Conservation (phyloP, 2,329 filamentous ascomycete species). For the Lachnellula occidentalis region DNA sequence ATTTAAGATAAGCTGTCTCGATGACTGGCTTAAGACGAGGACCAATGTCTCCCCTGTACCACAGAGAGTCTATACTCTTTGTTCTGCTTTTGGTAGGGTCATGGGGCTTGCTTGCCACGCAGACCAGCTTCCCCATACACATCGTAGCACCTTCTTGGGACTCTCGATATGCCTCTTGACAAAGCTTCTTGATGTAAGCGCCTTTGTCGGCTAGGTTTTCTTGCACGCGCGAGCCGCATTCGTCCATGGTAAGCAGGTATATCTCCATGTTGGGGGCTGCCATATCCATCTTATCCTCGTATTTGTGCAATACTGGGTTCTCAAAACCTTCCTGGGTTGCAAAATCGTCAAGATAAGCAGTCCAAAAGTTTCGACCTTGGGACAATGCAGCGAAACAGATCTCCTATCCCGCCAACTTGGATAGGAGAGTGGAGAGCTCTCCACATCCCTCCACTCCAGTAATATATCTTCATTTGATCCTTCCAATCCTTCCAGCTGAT, state of each 20-base stretch:
- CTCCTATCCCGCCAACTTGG: too few relatives aligned
- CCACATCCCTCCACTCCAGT: too few relatives aligned
- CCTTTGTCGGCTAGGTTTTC: neutral
- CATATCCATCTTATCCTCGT: neutral
- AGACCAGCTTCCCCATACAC: neutral
- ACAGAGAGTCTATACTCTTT: too few relatives aligned
- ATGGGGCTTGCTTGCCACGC: neutral
- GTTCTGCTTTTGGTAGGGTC: too few relatives aligned
- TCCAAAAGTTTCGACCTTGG: neutral
- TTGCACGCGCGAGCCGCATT: neutral
- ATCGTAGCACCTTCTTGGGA: neutral
- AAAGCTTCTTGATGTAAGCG: neutral
- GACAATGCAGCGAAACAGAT: too few relatives aligned
- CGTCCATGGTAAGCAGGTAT: constrained; percentile 1
- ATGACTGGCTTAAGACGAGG: too few relatives aligned
- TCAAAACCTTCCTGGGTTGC: neutral
- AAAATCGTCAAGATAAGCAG: neutral
- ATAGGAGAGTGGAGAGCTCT: too few relatives aligned
- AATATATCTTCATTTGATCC: too few relatives aligned
- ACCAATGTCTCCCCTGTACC: too few relatives aligned
- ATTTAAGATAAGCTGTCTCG: too few relatives aligned
- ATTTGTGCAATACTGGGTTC: neutral
- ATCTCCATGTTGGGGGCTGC: neutral
- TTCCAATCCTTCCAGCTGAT: too few relatives aligned
- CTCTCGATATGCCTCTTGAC: constrained; percentile 1